Percentiles rank a stretch among this genome's conserved stretches.
Conservation (phyloP, 768 basidiomycete genomes). For the Phanerochaete sordida region DNA sequence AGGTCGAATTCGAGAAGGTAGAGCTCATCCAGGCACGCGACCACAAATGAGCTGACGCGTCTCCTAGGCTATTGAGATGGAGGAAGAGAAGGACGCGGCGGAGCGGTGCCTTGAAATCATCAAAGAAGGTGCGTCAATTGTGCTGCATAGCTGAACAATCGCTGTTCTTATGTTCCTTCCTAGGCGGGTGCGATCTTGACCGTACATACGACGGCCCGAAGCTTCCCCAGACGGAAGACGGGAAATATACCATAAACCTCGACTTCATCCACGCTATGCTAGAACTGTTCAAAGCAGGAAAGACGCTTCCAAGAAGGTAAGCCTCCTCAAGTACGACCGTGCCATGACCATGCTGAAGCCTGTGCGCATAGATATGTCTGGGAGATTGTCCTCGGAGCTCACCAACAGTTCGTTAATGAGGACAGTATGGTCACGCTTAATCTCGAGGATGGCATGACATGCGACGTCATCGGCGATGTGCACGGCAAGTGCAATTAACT, state of each 20-base stretch:
- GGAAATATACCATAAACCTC: constrained; percentile 68
- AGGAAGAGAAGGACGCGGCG: constrained; percentile 81
- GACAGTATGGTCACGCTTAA: constrained; percentile 77
- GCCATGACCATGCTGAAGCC: neutral
- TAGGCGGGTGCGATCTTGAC: constrained; percentile 81
- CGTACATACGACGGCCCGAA: constrained; percentile 71
- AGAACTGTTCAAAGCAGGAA: constrained; percentile 91
- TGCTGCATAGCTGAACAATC: neutral
- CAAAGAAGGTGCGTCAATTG: constrained; percentile 51
- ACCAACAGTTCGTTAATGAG: constrained; percentile 70
- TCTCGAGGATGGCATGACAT: constrained; percentile 72
- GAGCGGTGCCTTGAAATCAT: constrained; percentile 78
- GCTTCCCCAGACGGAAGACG: constrained; percentile 54
- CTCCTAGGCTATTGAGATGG: constrained; percentile 81
- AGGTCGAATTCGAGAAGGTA: constrained; percentile 91
- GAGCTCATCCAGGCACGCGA: constrained; percentile 4
- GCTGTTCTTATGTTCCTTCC: neutral
- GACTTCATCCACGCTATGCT: constrained; percentile 87
- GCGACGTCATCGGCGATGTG: constrained; percentile 95
- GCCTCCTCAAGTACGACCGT: constrained; percentile 28
- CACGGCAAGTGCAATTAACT: constrained; percentile 56
- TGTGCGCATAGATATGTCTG: constrained; percentile 64
- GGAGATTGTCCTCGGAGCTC: constrained; percentile 92
- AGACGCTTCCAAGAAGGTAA: constrained; percentile 81
- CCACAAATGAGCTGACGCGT: neutral